Conservation (phyloP, 2,329 filamentous ascomycete genomes). For the Stachybotrys elegans region DNA sequence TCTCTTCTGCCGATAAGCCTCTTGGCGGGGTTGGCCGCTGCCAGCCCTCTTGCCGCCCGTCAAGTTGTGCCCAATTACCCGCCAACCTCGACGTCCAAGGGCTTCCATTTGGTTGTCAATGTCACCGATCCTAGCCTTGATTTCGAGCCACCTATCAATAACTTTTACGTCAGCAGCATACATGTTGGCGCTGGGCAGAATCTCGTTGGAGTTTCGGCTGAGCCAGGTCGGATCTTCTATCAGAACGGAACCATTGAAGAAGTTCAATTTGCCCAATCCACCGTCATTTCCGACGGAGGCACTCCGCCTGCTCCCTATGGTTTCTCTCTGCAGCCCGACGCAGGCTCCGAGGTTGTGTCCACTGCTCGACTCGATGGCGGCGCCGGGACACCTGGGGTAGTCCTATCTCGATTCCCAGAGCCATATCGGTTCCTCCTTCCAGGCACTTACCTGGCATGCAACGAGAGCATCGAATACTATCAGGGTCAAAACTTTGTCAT, state of each 20-base stretch:
- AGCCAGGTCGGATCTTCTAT: constrained; percentile 34
- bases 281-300: constrained; percentile 32
- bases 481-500: constrained; percentile 24
- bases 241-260: constrained; percentile 38
- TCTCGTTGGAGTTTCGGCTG: constrained; percentile 26
- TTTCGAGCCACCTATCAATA: constrained; percentile 31
- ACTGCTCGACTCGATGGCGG: constrained; percentile 21
- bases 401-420: constrained; percentile 23
- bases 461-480: constrained; percentile 33
- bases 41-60: constrained; percentile 10
- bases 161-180: constrained; percentile 30
- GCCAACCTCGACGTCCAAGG: constrained; percentile 11
- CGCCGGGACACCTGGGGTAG: constrained; percentile 24
- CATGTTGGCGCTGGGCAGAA: constrained; percentile 35
- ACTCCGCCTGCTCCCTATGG: constrained; percentile 30
- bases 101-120: constrained; percentile 37
- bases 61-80: constrained; percentile 8
- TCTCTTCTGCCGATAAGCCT: neutral
- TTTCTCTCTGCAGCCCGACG: constrained; percentile 19
- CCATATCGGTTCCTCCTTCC: constrained; percentile 22
- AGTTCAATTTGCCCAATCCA: constrained; percentile 16
- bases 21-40: constrained; percentile 11
- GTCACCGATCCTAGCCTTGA: constrained; percentile 31
- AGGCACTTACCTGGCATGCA: constrained; percentile 36
- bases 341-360: constrained; percentile 23